These are phyloP conservation scores for Gymnopilus dilepis DNA, from an alignment of 768 basidiomycete genomes.

Conservation along the genomic window DNA sequence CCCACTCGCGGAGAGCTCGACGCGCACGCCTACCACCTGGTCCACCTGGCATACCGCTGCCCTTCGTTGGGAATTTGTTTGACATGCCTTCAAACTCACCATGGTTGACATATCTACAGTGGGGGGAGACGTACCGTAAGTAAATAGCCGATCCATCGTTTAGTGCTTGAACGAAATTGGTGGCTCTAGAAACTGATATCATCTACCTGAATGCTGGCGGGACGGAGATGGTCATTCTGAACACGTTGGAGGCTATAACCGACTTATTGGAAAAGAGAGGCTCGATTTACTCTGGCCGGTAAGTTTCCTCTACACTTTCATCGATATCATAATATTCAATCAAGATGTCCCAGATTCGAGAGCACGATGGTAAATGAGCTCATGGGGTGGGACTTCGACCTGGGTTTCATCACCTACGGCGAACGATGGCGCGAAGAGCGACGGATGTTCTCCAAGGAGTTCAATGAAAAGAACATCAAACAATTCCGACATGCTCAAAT, in stretches of 20 bases:
- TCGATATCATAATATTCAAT: too few species aligned
- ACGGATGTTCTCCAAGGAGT: constrained; percentile 13
- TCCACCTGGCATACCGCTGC: constrained; percentile 5
- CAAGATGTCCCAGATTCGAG: not conserved
- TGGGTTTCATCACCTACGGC: constrained; percentile 9
- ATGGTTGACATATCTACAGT: not conserved
- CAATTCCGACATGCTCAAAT: constrained; percentile 10
- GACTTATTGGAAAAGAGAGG: too few species aligned
- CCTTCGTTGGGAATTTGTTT: not conserved
- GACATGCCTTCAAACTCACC: not conserved
- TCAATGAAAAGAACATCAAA: constrained; percentile 8
- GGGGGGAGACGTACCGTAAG: too few species aligned
- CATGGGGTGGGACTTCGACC: constrained; percentile 11
- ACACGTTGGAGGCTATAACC: too few species aligned
- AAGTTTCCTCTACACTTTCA: too few species aligned
- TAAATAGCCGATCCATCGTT: too few species aligned
- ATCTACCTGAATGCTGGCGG: too few species aligned
- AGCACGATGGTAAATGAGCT: constrained; percentile 11
- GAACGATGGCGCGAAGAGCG: constrained; percentile 13
- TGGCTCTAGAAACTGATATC: too few species aligned
- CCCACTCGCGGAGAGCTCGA: too few species aligned
- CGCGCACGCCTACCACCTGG: not conserved
- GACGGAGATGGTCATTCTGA: too few species aligned
- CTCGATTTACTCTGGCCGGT: too few species aligned
- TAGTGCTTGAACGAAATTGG: too few species aligned